Evolutionary conservation across 768 basidiomycete species (phyloP).

Genomic region (Boletus bicolor): DNA sequence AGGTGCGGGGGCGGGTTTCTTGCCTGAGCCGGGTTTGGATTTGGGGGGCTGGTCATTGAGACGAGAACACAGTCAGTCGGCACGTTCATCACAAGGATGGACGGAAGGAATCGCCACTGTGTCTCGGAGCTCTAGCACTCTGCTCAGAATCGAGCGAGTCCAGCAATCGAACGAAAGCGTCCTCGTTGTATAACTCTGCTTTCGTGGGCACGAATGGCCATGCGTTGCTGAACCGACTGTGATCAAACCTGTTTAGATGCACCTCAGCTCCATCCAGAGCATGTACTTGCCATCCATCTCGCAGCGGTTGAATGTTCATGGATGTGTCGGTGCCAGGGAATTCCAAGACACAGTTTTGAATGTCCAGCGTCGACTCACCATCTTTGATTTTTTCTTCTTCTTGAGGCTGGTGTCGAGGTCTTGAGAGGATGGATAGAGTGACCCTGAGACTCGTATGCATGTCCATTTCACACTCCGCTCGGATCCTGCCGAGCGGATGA

Average conservation of each 20-base stretch:
- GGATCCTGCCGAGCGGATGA: conserved; percentile 14
- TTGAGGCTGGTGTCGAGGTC: conserved; percentile 36
- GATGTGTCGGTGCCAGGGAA: conserved; percentile 38
- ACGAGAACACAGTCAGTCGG: conserved; percentile 52
- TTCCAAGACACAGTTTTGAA: conserved; percentile 32
- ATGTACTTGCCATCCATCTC: conserved; percentile 54
- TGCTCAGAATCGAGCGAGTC: conserved; percentile 31
- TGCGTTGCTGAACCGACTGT: conserved; percentile 25
- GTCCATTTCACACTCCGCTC: conserved; percentile 17
- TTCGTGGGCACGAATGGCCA: conserved; percentile 13
- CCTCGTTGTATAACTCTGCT: conserved; percentile 43
- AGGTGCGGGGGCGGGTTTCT: conserved; percentile 85
- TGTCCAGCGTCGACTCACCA: conserved; percentile 46
- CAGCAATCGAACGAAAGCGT: conserved; percentile 40
- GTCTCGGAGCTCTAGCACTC: conserved; percentile 55
- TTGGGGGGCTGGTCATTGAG: conserved; percentile 92
- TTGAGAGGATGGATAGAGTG: conserved; percentile 10
- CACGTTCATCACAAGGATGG: conserved; percentile 23
- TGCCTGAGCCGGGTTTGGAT: conserved; percentile 63
- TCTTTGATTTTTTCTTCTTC: conserved; percentile 33
- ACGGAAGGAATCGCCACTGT: conserved; percentile 29
- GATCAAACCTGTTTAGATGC: conserved; percentile 18
- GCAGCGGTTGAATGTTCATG: conserved; percentile 24
- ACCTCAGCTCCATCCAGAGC: conserved; percentile 33
- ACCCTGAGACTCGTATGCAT: not conserved